phyloP scores from a whole-genome alignment of 352 stramenopile species.

The Globisporangium perplexum region DNA sequence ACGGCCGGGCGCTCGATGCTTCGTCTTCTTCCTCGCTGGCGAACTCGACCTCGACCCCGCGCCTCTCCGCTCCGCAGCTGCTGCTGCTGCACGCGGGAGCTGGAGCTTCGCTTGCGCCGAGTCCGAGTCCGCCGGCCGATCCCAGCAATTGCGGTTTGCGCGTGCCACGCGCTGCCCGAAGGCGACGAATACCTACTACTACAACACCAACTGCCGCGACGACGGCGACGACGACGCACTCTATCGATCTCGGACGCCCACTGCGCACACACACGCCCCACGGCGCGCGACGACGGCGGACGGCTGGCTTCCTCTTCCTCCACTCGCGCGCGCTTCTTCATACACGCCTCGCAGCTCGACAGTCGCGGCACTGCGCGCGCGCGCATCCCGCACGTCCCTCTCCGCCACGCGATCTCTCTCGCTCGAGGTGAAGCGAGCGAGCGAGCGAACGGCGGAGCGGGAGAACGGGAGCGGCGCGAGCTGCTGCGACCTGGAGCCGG shows the following conservation, averaged over 20 bases:
- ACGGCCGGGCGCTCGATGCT: constrained; percentile 4
- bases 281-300: not conserved
- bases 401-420: not conserved
- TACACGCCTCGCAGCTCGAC: not conserved
- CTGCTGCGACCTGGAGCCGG: not conserved
- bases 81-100: too few species aligned
- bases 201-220: constrained; percentile 1
- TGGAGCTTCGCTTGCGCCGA: too few species aligned
- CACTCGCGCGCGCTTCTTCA: not conserved
- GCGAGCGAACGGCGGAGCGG: not conserved
- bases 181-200: constrained; percentile 2
- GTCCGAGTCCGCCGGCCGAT: not conserved
- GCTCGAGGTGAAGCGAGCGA: not conserved
- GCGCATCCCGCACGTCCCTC: not conserved
- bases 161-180: not conserved
- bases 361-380: not conserved
- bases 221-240: not conserved
- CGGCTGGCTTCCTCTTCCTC: not conserved
- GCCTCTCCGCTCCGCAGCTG: not conserved
- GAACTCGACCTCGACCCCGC: not conserved
- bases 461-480: not conserved
- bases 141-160: constrained; percentile 1
- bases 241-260: constrained; percentile 3
- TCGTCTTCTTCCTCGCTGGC: not conserved
- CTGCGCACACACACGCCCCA: constrained; percentile 1